Percentiles rank a stretch among this genome's conserved stretches.
Conservation (phyloP, 768 basidiomycete species). For the Candolleomyces efflorescens region DNA sequence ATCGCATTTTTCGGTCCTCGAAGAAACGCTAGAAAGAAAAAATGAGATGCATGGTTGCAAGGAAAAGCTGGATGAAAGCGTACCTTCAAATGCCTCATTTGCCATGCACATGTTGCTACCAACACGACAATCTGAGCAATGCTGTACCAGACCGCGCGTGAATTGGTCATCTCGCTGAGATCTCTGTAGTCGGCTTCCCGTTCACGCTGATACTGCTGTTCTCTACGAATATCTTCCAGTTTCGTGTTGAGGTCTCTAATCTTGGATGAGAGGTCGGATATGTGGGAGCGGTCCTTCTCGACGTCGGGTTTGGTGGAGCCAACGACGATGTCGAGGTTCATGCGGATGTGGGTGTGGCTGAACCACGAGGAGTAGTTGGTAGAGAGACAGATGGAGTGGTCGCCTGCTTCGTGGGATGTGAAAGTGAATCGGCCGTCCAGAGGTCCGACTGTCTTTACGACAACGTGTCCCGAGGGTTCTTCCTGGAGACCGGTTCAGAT, state of each 20-base stretch:
- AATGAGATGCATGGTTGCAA: constrained; percentile 1
- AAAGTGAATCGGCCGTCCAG: constrained; percentile 93
- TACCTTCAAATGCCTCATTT: constrained; percentile 87
- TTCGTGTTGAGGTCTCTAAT: constrained; percentile 92
- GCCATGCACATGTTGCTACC: constrained; percentile 86
- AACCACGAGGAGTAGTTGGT: constrained; percentile 93
- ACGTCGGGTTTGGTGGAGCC: constrained; percentile 82
- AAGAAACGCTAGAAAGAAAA: constrained; percentile 62
- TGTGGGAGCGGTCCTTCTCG: constrained; percentile 84
- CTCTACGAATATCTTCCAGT: constrained; percentile 86
- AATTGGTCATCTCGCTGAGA: constrained; percentile 86
- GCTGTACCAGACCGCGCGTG: constrained; percentile 94
- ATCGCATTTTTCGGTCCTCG: constrained; percentile 79
- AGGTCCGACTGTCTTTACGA: constrained; percentile 89
- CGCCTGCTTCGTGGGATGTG: constrained; percentile 94
- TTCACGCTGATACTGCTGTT: constrained; percentile 98
- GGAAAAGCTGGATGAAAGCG: constrained; percentile 18
- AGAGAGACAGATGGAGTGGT: constrained; percentile 95
- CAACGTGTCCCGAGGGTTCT: constrained; percentile 71
- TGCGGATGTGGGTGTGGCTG: constrained; percentile 80
- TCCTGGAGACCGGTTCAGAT: constrained; percentile 51
- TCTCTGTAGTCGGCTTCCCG: constrained; percentile 87
- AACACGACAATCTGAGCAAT: constrained; percentile 82
- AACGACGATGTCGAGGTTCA: constrained; percentile 92
- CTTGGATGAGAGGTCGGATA: constrained; percentile 76